Evolutionary conservation across 2,329 filamentous ascomycete genomes (phyloP), one percentile per base, ranked within the genome.

Genomic region (Fusarium sp.): DNA sequence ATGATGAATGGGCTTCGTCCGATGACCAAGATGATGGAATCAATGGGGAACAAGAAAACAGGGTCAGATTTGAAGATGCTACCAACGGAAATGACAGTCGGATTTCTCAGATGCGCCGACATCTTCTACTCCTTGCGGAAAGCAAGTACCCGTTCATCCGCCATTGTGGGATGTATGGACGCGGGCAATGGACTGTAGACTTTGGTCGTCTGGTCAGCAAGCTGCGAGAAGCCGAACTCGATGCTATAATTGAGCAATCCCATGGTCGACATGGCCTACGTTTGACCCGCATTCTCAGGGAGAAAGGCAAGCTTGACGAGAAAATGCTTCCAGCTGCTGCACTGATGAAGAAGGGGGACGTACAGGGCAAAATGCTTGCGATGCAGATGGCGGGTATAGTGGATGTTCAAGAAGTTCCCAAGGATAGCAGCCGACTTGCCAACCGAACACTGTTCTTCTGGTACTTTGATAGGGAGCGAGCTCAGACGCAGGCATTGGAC

Each of bases 251-350:
- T 56, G 87, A 91, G 66, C 88, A 93, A 51, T 88, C 88, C 4
- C 94, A 93, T 71, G 94, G 93, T 10, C 86, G 87, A 10, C 84
- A 91, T 45, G 93, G 93, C 1, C 85, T 95, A 18, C 91, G 95
- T 11, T 83, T 99, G n/a, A 87, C 94, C 20, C 91, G 93, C 20
- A 93, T 98, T 55, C 85, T 99, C 20, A 87, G 91, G 37, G 90
- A 91, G 59, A 93, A 94, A 75, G 96, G 96, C 52, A 97, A 96
- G 75, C 84, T 98, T n/a, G 95, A 98, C 70, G 96, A 99, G 78
- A 97, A 96, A 78, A 90, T 92, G 63, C 84, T 97, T 14, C 91
- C 92, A 36, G 89, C 90, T 48, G 85, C 94, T 56, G 92, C 91
- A 52, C 87, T 99, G 63, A 90, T 97, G 83, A 91, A 91, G 58